These are phyloP conservation scores for Diplotaxis tenuifolia DNA, from an alignment of 345 rosid species.

Conservation along the genomic window DNA sequence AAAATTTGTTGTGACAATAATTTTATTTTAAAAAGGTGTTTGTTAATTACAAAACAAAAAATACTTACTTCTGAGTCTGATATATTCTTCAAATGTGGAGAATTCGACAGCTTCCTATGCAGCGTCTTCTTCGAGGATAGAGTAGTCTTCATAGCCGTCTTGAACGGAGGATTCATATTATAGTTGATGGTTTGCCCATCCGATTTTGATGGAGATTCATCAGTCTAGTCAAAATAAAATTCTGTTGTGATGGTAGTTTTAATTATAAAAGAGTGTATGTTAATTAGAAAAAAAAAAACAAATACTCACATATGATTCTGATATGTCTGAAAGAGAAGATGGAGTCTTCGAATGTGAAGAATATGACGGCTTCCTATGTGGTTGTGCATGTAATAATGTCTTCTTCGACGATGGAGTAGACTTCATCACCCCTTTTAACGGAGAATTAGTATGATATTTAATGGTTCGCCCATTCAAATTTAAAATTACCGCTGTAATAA, in stretches of 20 bases:
- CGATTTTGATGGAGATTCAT: neutral
- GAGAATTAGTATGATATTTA: conserved; percentile 43
- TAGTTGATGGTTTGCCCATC: neutral
- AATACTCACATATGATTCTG: no score
- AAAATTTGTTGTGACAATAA: neutral
- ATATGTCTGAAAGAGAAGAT: neutral
- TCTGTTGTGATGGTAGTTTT: neutral
- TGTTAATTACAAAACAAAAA: neutral
- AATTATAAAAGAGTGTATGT: neutral
- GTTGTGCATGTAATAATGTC: neutral
- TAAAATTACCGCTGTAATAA: neutral
- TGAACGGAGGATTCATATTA: neutral
- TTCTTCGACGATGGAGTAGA: neutral
- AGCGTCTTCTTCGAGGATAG: neutral
- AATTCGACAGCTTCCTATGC: neutral
- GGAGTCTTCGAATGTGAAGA: neutral
- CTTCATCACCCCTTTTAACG: no score
- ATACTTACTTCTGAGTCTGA: neutral
- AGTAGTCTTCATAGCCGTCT: neutral
- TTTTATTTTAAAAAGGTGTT: neutral
- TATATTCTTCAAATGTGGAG: neutral
- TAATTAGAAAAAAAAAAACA: neutral
- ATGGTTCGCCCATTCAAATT: conserved; percentile 34
- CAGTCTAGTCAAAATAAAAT: neutral
- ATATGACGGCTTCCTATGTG: neutral